These are phyloP conservation scores for Penicillium desertorum DNA, from an alignment of 495 filamentous ascomycete species.

Conservation along the genomic window DNA sequence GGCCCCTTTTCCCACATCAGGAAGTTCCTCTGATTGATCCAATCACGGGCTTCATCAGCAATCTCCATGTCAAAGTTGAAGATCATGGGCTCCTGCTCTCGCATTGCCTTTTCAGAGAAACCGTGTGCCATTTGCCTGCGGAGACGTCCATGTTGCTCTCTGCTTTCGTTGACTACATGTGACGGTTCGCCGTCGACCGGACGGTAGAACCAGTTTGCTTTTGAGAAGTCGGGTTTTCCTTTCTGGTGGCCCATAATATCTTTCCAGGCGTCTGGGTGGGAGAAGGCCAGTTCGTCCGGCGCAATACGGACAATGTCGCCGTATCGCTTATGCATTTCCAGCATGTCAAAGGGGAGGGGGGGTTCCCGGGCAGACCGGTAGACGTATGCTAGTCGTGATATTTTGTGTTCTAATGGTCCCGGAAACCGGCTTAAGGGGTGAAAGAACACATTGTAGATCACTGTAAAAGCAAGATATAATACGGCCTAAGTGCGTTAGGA, in stretches of 20 bases:
- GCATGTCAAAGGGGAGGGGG: slow-evolving; percentile 40
- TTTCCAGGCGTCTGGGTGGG: slow-evolving; percentile 51
- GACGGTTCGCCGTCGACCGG: slow-evolving; percentile 11
- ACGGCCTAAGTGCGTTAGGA: background rate
- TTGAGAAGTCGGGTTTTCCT: slow-evolving; percentile 18
- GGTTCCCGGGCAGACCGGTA: background rate
- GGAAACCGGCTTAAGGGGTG: slow-evolving; percentile 47
- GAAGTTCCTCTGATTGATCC: slow-evolving; percentile 35
- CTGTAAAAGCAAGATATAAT: slow-evolving; percentile 4
- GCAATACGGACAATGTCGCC: slow-evolving; percentile 55
- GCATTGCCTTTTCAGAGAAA: slow-evolving; percentile 50
- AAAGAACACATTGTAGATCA: slow-evolving; percentile 45
- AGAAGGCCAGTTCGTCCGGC: slow-evolving; percentile 54
- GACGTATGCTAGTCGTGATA: background rate
- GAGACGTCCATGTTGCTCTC: slow-evolving; percentile 42
- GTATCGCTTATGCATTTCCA: slow-evolving; percentile 49
- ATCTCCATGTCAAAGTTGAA: slow-evolving; percentile 44
- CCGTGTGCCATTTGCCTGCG: slow-evolving; percentile 52
- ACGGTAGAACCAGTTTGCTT: slow-evolving; percentile 23
- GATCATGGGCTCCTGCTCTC: slow-evolving; percentile 45
- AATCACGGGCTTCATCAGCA: slow-evolving; percentile 33
- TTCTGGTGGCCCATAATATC: slow-evolving; percentile 53
- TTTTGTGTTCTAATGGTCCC: slow-evolving; percentile 32
- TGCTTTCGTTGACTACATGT: slow-evolving; percentile 29
- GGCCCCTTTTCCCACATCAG: slow-evolving; percentile 35